Evolutionary conservation across 179 eudicot species (phyloP), one percentile per base, ranked within the genome.

Genomic region (Silene vulgaris): DNA sequence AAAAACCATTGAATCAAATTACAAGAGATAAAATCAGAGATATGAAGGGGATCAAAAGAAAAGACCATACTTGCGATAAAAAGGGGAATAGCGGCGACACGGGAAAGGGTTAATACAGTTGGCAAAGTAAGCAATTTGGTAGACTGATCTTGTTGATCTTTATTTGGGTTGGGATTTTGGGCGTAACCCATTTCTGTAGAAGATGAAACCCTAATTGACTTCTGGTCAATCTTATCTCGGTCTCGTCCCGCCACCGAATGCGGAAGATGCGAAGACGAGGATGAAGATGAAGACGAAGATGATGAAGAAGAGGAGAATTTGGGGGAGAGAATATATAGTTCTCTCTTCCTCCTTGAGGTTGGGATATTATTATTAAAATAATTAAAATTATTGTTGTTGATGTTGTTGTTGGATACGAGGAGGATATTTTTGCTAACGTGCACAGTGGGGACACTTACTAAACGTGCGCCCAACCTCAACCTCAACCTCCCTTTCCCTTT

Each of bases 51-150:
- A 65, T 6, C 2, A 11, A 70, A 2, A 59, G 29, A 72, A n/a
- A 37, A 8, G 60, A 80, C 79, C 97, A 63, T 86, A 95, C 99
- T 90, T 65, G 77, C 77, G 66, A 95, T 86, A 71, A 95, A 87
- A 56, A 89, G 75, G 8, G 97, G 99, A 26, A 95, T 82, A 0
- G 97, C 88, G 8, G 90, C 97, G 64, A 95, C 99, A 48, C 99
- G 96, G 35, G 89, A 93, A 21, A 95, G 89, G 40, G 99, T 95
- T 75, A 95, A 76, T 28, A 92, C 75, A 48, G 97, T 95, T 0
- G 99, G 99, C 89, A 95, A 84, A 12, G 99, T 95, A 37, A 95
- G 86, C 81, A 95, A 79, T 81, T 89, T 92, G 1, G 75, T 78
- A 2, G 79, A 76, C 54, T 81, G 40, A 0, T 72, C 74, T 8